Conservation (phyloP, 345 rosid genomes). For the Capsella bursapastoris region DNA sequence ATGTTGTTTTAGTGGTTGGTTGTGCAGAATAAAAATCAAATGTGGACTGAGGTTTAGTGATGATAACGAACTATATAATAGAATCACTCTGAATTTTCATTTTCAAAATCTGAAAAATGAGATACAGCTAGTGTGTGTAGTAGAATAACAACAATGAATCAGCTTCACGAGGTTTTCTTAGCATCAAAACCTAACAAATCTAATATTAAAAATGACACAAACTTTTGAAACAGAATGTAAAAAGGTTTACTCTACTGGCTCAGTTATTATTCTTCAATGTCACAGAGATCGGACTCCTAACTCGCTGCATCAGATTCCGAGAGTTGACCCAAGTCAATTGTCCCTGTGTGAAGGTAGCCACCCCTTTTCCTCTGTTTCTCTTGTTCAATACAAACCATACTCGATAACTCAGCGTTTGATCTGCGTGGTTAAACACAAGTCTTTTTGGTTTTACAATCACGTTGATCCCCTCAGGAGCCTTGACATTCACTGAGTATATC, state of each 20-base stretch:
- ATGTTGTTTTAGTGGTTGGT: too few relatives aligned
- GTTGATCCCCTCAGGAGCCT: constrained; percentile 62
- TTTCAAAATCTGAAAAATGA: constrained; percentile 8
- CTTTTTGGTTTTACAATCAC: constrained; percentile 66
- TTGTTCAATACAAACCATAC: constrained; percentile 64
- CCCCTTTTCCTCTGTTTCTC: constrained; percentile 43
- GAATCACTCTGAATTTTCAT: constrained; percentile 17
- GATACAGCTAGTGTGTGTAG: constrained; percentile 9
- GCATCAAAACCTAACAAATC: constrained; percentile 25
- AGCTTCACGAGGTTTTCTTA: constrained; percentile 30
- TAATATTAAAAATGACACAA: constrained; percentile 22
- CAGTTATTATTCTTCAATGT: constrained; percentile 58
- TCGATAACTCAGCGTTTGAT: constrained; percentile 66
- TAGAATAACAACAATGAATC: constrained; percentile 22
- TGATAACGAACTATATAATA: constrained; percentile 10
- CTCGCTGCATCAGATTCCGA: constrained; percentile 52
- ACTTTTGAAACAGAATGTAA: constrained; percentile 19
- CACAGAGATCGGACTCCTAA: constrained; percentile 86
- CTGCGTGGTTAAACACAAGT: constrained; percentile 55
- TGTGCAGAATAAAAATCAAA: not conserved
- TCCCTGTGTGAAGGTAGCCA: constrained; percentile 57
- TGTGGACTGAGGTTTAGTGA: not conserved
- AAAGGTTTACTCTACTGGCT: not conserved
- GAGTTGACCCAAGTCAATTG: constrained; percentile 81
- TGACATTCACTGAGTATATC: constrained; percentile 64